Evolutionary conservation across 768 basidiomycete species (phyloP).

Genomic region (Amanita jacksonii): DNA sequence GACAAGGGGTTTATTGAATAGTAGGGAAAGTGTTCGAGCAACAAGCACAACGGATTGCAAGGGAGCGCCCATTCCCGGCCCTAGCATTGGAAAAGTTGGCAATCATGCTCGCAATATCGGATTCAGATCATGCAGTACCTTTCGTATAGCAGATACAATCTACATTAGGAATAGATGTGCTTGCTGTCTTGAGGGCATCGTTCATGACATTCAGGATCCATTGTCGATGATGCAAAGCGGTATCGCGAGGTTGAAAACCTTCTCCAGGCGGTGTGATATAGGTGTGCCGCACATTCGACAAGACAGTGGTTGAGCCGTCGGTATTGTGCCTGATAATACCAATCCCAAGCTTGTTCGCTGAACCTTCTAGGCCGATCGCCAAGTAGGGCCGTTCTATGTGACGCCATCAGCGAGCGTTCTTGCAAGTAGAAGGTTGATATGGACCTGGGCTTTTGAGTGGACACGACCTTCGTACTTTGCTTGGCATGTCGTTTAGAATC

Average conservation of each 20-base stretch:
- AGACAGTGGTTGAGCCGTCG: constrained; percentile 63
- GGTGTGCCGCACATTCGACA: constrained; percentile 95
- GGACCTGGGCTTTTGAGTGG: constrained; percentile 31
- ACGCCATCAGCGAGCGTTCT: background rate
- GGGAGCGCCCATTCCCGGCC: constrained; percentile 99
- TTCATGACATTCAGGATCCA: constrained; percentile 82
- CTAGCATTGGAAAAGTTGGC: constrained; percentile 28
- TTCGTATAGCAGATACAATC: constrained; percentile 98
- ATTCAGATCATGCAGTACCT: constrained; percentile 41
- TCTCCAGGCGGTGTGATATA: constrained; percentile 98
- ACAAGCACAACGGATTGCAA: constrained; percentile 91
- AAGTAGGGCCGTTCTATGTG: constrained; percentile 54
- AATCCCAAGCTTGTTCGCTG: constrained; percentile 95
- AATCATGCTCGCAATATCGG: background rate
- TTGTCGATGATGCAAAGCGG: constrained; percentile 90
- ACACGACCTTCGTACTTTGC: constrained; percentile 6
- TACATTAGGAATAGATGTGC: constrained; percentile 62
- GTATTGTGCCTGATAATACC: constrained; percentile 81
- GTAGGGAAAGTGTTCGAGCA: constrained; percentile 79
- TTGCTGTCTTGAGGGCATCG: constrained; percentile 61
- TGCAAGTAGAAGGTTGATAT: background rate
- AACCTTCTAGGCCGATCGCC: constrained; percentile 95
- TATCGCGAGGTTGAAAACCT: constrained; percentile 93
- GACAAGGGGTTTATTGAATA: constrained; percentile 86
- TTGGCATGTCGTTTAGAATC: background rate